A percentile compares a stretch with the other conserved stretches of the same genome.
These are phyloP conservation scores for Globisporangium viniferum DNA, from an alignment of 352 stramenopile species.

Conservation along the genomic window DNA sequence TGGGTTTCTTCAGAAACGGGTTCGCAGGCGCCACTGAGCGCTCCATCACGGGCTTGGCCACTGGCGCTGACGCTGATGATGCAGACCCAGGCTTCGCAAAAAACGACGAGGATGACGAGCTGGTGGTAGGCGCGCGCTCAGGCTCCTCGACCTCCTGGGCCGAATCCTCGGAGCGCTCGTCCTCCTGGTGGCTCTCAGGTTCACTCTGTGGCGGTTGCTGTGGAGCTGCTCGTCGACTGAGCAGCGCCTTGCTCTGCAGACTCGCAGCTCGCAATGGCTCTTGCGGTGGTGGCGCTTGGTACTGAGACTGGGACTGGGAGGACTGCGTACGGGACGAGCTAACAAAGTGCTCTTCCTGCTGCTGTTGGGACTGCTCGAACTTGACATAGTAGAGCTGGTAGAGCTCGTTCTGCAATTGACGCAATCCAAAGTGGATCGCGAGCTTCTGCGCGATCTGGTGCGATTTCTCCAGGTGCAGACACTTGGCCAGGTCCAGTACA, in stretches of 20 bases:
- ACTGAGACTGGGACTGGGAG: constrained; percentile 2
- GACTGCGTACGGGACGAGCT: neutral
- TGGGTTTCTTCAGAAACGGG: constrained; percentile 69
- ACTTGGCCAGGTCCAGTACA: constrained; percentile 78
- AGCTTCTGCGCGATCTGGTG: constrained; percentile 84
- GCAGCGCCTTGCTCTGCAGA: constrained; percentile 17
- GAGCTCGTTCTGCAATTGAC: constrained; percentile 67
- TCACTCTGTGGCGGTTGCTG: neutral
- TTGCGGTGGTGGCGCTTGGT: neutral
- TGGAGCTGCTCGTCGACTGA: constrained; percentile 12
- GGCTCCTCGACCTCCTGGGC: constrained; percentile 1
- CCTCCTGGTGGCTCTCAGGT: neutral
- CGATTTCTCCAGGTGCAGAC: constrained; percentile 77
- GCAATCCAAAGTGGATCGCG: constrained; percentile 73
- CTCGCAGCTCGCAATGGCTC: constrained; percentile 12
- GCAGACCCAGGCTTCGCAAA: constrained; percentile 4
- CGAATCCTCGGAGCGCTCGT: constrained; percentile 1
- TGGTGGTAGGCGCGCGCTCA: neutral
- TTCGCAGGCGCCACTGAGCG: constrained; percentile 58
- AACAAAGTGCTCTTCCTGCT: constrained; percentile 10
- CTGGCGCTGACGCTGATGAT: neutral
- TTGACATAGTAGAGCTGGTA: constrained; percentile 67
- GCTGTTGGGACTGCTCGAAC: constrained; percentile 38
- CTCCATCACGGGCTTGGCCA: constrained; percentile 19
- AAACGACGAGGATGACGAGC: constrained; percentile 14